These are phyloP conservation scores for Curvularia verruculosa DNA, from an alignment of 2,329 filamentous ascomycete genomes.

Conservation along the genomic window DNA sequence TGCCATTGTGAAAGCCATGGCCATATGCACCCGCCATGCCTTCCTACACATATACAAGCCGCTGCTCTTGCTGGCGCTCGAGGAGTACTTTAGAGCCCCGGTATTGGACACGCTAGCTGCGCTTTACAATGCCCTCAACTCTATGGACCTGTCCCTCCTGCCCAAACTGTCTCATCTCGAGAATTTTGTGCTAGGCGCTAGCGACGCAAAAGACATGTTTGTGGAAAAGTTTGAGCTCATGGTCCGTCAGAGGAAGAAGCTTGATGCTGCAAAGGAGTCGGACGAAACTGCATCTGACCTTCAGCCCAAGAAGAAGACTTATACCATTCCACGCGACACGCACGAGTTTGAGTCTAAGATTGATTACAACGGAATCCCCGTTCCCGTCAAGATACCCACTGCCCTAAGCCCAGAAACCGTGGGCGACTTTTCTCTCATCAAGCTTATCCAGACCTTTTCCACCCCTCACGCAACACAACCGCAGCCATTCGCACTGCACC, in stretches of 20 bases:
- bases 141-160: constrained; percentile 95
- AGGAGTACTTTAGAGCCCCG: constrained; percentile 95
- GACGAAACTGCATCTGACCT: constrained; percentile 46
- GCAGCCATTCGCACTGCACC: constrained; percentile 83
- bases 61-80: constrained; percentile 83
- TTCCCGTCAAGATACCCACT: constrained; percentile 94
- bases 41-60: constrained; percentile 99
- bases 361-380: constrained; percentile 93
- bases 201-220: constrained; percentile 94
- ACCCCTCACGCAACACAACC: constrained; percentile 80
- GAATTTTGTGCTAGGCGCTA: constrained; percentile 82
- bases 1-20: constrained; percentile 96
- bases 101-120: constrained; percentile 84
- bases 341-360: constrained; percentile 97
- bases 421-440: constrained; percentile 95
- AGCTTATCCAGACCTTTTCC: constrained; percentile 94
- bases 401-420: constrained; percentile 94
- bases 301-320: constrained; percentile 62
- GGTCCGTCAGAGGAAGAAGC: constrained; percentile 79
- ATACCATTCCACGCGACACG: constrained; percentile 86
- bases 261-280: constrained; percentile 58
- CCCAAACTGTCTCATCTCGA: constrained; percentile 84
- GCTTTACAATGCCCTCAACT: constrained; percentile 91
- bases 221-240: constrained; percentile 97
- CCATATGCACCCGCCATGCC: constrained; percentile 95